Base-by-base conservation (phyloP, 257 asterid genomes). In the Solanum ahanhuiri region DNA sequence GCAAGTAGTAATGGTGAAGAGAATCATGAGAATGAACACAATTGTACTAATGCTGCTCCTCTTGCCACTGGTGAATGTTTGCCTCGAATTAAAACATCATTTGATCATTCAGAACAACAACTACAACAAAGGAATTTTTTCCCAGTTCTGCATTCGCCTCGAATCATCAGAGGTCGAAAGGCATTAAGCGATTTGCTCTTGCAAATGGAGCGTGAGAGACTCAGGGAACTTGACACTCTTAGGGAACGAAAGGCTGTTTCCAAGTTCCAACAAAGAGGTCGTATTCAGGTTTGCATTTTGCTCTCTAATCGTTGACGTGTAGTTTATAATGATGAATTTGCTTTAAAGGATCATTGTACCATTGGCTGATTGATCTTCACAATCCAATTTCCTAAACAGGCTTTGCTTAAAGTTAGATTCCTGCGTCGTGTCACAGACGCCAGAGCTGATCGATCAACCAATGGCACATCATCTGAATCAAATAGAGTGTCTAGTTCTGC, bases 401-500 rank as follows among this genome's bases (percentile, higher is more conserved):
- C 88, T 60, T 58, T 86, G 85, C 85, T 86, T 30, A 79, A 79
- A 43, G 79, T 63, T 37, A 86, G 73, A 54, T 60, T 86, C 31
- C 60, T 86, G 28, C 84, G 88, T 34, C 69, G 88, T 73, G 85
- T 37, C 69, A 33, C 77, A 22, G 81, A 57, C n/a, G 17, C 31
- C 48, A 89, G 88, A 87, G 93, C 88, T 54, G 87, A 37, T 28
- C 87, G 87, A 35, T 87, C 58, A 35, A 25, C 87, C 11, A 90
- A 86, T 82, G 81, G 84, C 82, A 75, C 88, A 4, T 76, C 92
- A 15, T 84, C 88, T 54, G 90, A 89, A 84, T 39, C 91, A 6
- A 90, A 85, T 22, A 89, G 88, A 85, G 25, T 85, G 20, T 57
- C 87, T 11, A 94, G 75, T 75, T 87, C 94, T 43, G 73, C 87